Evolutionary conservation across 1,284 basidiomycete genomes (phyloP).

Genomic region (Tremellales sp.): DNA sequence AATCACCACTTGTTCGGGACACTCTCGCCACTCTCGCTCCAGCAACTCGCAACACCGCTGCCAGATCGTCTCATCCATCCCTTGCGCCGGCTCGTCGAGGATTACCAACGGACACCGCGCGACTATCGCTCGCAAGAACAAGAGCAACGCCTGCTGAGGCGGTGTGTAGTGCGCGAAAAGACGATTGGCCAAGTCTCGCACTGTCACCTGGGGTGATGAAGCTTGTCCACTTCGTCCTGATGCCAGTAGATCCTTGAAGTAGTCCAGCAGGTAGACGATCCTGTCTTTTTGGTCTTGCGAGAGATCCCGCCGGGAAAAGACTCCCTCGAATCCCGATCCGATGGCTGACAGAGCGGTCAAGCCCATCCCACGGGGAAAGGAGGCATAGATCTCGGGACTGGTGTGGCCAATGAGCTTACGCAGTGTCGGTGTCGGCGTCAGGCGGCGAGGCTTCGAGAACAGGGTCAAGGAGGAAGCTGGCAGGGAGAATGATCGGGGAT

Average conservation of each 20-base stretch:
- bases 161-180: conserved; percentile 61
- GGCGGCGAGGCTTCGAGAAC: conserved; percentile 65
- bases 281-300: conserved; percentile 50
- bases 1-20: conserved; percentile 65
- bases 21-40: conserved; percentile 53
- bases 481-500: conserved; percentile 83
- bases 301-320: conserved; percentile 58
- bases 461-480: conserved; percentile 56
- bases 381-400: conserved; percentile 84
- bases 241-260: conserved; percentile 49
- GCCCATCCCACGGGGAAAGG: conserved; percentile 72
- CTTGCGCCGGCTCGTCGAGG: conserved; percentile 84
- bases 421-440: conserved; percentile 58
- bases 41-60: conserved; percentile 61
- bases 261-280: conserved; percentile 56
- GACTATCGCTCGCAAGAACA: conserved; percentile 80
- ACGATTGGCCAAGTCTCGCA: conserved; percentile 42
- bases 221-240: neutral
- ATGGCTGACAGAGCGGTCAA: conserved; percentile 73
- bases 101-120: conserved; percentile 63
- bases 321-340: conserved; percentile 78
- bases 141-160: conserved; percentile 70
- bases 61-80: conserved; percentile 78
- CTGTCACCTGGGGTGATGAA: conserved; percentile 1
- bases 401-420: conserved; percentile 68